Percentiles rank a stretch among this genome's conserved stretches.
Evolutionary conservation across 495 filamentous ascomycete genomes (phyloP).

Genomic region (Neurospora sublineolata): DNA sequence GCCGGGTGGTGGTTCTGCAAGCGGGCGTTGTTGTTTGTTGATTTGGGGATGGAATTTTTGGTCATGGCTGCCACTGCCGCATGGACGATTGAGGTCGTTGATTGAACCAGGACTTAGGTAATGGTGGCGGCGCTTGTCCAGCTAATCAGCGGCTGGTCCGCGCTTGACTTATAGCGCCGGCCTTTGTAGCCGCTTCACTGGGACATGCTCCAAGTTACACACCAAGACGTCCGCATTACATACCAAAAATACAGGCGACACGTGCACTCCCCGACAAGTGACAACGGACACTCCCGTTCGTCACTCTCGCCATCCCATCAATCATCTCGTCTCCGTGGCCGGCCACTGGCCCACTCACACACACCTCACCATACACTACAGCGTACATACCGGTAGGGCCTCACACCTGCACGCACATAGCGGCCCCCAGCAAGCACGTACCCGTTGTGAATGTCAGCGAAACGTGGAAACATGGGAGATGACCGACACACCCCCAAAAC

Average conservation of each 20-base stretch:
- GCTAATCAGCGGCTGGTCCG: conserved; percentile 14
- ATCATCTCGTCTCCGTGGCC: not conserved
- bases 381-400: not conserved
- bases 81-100: conserved; percentile 6
- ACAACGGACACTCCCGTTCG: not conserved
- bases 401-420: not conserved
- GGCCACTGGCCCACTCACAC: not conserved
- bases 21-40: conserved; percentile 1
- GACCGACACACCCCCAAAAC: not conserved
- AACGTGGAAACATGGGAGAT: not conserved
- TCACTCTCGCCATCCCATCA: not conserved
- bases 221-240: not conserved
- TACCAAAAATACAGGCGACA: not conserved
- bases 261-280: not conserved
- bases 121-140: not conserved
- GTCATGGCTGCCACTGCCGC: conserved; percentile 1
- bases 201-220: not conserved
- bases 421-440: not conserved
- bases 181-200: not conserved
- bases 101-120: conserved; percentile 1
- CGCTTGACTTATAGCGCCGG: conserved; percentile 2
- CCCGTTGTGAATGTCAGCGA: not conserved
- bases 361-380: not conserved
- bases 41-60: conserved; percentile 3
- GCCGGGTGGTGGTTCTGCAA: not conserved